A percentile compares a stretch with the other conserved stretches of the same genome.
Evolutionary conservation across 2,329 filamentous ascomycete genomes (phyloP).

Genomic region (Phyllachora maydis): DNA sequence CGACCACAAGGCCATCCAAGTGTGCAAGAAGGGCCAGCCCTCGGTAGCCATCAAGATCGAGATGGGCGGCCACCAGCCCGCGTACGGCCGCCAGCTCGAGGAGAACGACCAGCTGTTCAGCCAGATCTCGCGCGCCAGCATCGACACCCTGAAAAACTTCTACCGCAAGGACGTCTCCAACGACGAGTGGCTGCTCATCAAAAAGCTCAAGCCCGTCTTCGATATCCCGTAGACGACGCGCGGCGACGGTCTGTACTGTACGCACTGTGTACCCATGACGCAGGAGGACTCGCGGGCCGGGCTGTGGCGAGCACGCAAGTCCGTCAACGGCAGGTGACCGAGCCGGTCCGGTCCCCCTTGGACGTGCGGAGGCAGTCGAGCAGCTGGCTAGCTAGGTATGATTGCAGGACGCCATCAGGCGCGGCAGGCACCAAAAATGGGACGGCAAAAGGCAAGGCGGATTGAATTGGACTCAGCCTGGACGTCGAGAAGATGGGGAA

Average conservation of each 20-base stretch:
- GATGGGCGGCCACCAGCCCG: conserved; percentile 73
- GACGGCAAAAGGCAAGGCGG: no score
- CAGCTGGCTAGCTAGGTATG: no score
- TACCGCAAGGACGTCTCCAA: conserved; percentile 73
- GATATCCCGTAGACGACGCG: conserved; percentile 65
- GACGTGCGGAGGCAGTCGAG: neutral
- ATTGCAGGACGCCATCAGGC: no score
- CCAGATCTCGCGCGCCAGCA: conserved; percentile 67
- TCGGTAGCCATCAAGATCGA: conserved; percentile 97
- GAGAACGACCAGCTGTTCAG: conserved; percentile 80
- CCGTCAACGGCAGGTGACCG: no score
- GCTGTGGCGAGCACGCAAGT: no score
- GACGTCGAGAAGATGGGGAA: no score
- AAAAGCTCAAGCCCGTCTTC: conserved; percentile 87
- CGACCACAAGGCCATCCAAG: conserved; percentile 82
- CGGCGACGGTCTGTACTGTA: no score
- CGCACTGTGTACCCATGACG: no score
- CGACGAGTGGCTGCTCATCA: conserved; percentile 88
- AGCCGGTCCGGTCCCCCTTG: no score
- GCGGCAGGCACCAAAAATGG: no score
- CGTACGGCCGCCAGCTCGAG: conserved; percentile 87
- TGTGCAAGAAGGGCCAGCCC: conserved; percentile 94
- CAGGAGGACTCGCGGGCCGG: neutral
- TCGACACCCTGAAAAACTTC: conserved; percentile 91
- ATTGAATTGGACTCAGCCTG: no score